Base-by-base conservation (phyloP, 768 basidiomycete genomes). In the Lentinula edodes region DNA sequence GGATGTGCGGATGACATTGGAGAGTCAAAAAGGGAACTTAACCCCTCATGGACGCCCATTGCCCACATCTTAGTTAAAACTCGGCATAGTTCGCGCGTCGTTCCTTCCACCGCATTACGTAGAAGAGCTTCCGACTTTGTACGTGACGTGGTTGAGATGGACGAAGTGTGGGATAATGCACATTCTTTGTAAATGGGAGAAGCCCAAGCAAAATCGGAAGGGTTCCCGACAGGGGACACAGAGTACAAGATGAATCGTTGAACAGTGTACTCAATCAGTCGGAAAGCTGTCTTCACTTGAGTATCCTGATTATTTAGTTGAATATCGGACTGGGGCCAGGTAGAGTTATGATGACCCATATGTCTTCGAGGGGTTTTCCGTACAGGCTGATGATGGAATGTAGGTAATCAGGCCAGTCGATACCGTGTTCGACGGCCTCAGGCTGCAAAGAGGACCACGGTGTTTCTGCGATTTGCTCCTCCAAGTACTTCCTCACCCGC, bases 401-500 rank as follows among this genome's bases (percentile, higher is more conserved):
- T 16, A 46, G 16, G 45, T n/a, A 20, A 10, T n/a, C 16, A 16
- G 5, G 15, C 45, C 45, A 46, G 20, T 46, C 45, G 45, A 46
- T n/a, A 7, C 12, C 16, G 20, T 46, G 6, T 46, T 46, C 45
- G 16, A 16, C 15, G 7, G 45, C 13, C 13, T 28, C 28, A 28
- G 3, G 3, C 28, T 18, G 16, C 45, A 8, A 16, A 16, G 16
- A n/a, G 1, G 6, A 20, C 45, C 45, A 46, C 1, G 45, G 16
- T 46, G 15, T 46, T 20, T 46, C 45, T n/a, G 16, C 13, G 7
- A 46, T 16, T 20, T 46, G 45, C 45, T 67, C 66, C 9, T 67
- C 66, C 16, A 81, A 69, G 18, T 67, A 68, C 13, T 34, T 42
- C 43, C 62, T 64, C 9, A 76, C 64, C 1, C 62, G 58, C 4